phyloP scores from a whole-genome alignment of 129 eudicot species.

The Flaveria robusta region DNA sequence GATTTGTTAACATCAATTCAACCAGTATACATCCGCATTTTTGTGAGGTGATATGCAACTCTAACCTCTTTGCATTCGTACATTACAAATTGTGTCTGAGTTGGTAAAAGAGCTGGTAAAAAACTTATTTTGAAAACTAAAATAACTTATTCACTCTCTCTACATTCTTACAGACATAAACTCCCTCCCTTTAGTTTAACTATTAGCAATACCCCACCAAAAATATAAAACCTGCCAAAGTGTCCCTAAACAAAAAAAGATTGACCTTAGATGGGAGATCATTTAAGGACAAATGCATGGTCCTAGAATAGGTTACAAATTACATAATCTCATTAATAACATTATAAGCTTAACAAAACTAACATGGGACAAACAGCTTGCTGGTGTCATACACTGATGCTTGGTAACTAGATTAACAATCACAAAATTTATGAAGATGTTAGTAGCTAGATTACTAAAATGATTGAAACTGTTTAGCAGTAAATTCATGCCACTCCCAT shows the following conservation, averaged over 20 bases:
- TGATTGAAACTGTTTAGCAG: background rate
- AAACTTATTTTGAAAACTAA: background rate
- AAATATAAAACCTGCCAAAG: background rate
- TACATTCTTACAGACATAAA: background rate
- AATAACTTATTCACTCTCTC: background rate
- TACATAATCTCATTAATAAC: background rate
- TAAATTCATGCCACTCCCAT: background rate
- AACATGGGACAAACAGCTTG: background rate
- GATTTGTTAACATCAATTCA: background rate
- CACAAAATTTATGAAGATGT: background rate
- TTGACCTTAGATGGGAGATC: background rate
- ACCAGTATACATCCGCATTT: constrained; percentile 1
- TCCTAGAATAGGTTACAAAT: constrained; percentile 1
- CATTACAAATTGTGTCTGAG: background rate
- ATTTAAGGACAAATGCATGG: background rate
- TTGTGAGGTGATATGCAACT: background rate
- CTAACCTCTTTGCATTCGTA: background rate
- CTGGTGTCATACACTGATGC: background rate
- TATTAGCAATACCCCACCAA: background rate
- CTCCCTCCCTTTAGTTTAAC: background rate
- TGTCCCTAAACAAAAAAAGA: background rate
- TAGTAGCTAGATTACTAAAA: background rate
- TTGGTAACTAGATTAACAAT: background rate
- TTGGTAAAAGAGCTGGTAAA: background rate
- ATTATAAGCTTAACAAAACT: background rate